phyloP scores from a whole-genome alignment of 768 basidiomycete genomes.

The Lentinula detonsa region DNA sequence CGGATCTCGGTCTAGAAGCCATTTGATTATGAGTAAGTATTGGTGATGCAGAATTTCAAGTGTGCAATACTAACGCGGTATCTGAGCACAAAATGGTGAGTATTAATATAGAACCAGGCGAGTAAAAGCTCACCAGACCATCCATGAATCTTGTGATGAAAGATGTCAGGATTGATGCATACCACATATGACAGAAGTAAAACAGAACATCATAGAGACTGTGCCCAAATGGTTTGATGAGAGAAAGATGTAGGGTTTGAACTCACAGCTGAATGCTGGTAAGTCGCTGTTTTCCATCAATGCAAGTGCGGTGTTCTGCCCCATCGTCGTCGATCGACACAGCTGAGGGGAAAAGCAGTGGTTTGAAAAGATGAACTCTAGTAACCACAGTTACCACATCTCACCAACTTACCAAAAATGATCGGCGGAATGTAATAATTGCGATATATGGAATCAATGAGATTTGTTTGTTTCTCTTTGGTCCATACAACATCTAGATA shows the following conservation, averaged over 20 bases:
- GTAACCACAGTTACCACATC: neutral
- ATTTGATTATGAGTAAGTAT: conserved; percentile 22
- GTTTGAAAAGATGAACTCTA: neutral
- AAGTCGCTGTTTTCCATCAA: conserved; percentile 78
- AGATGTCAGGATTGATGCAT: neutral
- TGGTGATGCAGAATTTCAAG: neutral
- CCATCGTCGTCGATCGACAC: conserved; percentile 54
- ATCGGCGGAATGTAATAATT: conserved; percentile 76
- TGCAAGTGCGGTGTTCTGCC: conserved; percentile 58
- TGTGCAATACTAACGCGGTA: conserved; percentile 40
- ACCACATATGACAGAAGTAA: too few species aligned
- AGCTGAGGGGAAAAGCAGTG: conserved; percentile 24
- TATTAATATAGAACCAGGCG: neutral
- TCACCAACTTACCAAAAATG: conserved; percentile 49
- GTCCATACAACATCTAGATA: conserved; percentile 70
- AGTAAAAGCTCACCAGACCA: conserved; percentile 44
- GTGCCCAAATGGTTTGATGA: neutral
- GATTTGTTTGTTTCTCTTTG: conserved; percentile 63
- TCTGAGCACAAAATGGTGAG: conserved; percentile 26
- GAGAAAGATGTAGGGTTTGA: neutral
- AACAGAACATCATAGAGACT: too few species aligned
- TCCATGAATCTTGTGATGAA: conserved; percentile 54
- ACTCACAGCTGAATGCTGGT: conserved; percentile 69
- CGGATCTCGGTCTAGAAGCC: conserved; percentile 48
- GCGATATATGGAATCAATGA: conserved; percentile 74